phyloP scores from a whole-genome alignment of 169 alveolate genomes.

The Cryptosporidium felis region DNA sequence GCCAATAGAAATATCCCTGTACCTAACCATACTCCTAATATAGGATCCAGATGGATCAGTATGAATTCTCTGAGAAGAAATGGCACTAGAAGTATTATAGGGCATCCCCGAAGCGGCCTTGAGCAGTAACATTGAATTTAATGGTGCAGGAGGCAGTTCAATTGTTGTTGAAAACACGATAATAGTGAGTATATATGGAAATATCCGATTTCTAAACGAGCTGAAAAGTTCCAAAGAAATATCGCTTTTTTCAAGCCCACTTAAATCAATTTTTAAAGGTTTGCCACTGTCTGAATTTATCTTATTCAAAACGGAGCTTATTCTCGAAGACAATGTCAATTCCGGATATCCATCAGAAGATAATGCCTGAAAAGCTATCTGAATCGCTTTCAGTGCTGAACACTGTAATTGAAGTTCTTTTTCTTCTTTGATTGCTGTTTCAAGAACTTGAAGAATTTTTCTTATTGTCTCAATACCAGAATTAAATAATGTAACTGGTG shows the following conservation, averaged over 20 bases:
- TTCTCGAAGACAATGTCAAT: slow-evolving; percentile 48
- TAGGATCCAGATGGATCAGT: slow-evolving; percentile 68
- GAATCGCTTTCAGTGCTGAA: slow-evolving; percentile 50
- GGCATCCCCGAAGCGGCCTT: slow-evolving; percentile 71
- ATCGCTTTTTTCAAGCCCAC: slow-evolving; percentile 4
- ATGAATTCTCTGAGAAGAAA: slow-evolving; percentile 59
- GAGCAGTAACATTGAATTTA: slow-evolving; percentile 45
- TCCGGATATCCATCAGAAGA: slow-evolving; percentile 30
- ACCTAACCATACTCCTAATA: slow-evolving; percentile 65
- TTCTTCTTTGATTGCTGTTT: slow-evolving; percentile 48
- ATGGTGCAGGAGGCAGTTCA: slow-evolving; percentile 63
- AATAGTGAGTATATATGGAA: slow-evolving; percentile 52
- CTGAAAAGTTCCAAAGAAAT: slow-evolving; percentile 46
- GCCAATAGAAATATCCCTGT: slow-evolving; percentile 47
- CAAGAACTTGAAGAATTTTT: slow-evolving; percentile 30
- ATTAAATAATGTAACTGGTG: slow-evolving; percentile 3
- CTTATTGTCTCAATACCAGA: slow-evolving; percentile 49
- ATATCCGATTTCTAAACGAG: slow-evolving; percentile 47
- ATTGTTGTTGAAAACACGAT: slow-evolving; percentile 43
- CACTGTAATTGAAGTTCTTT: slow-evolving; percentile 35
- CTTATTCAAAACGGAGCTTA: slow-evolving; percentile 14
- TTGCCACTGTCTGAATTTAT: slow-evolving; percentile 28
- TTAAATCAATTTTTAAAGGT: not conserved
- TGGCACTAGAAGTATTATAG: slow-evolving; percentile 51
- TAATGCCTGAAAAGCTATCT: slow-evolving; percentile 47